Evolutionary conservation across 2,329 filamentous ascomycete genomes (phyloP).

Genomic region (Xylaria hypoxylon): DNA sequence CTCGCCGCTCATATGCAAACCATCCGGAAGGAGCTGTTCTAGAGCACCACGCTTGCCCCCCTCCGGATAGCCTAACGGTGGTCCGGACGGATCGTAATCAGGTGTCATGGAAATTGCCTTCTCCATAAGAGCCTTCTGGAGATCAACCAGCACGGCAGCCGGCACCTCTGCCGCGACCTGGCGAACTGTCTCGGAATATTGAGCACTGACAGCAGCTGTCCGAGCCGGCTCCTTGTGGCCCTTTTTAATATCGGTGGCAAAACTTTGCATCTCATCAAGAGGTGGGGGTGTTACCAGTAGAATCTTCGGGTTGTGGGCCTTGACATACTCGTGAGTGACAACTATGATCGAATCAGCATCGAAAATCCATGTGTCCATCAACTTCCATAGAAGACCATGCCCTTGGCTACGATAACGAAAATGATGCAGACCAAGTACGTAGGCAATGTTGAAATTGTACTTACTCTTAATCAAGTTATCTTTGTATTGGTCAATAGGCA

Average conservation of each 20-base stretch:
- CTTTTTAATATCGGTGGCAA: slow-evolving; percentile 59
- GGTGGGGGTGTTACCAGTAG: slow-evolving; percentile 87
- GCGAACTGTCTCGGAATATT: slow-evolving; percentile 71
- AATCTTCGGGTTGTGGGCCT: slow-evolving; percentile 76
- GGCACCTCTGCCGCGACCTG: slow-evolving; percentile 75
- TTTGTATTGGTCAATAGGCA: slow-evolving; percentile 80
- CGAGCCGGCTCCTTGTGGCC: slow-evolving; percentile 60
- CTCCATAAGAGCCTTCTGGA: slow-evolving; percentile 83
- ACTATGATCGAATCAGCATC: slow-evolving; percentile 74
- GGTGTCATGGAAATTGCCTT: slow-evolving; percentile 70
- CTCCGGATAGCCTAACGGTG: slow-evolving; percentile 62
- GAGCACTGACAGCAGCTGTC: slow-evolving; percentile 61
- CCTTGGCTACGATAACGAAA: neutral
- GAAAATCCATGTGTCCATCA: slow-evolving; percentile 25
- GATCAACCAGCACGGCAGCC: slow-evolving; percentile 77
- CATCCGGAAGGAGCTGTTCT: slow-evolving; percentile 65
- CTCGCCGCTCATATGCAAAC: slow-evolving; percentile 67
- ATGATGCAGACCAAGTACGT: neutral
- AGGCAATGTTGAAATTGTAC: neutral
- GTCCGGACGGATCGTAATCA: slow-evolving; percentile 63
- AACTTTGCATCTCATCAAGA: slow-evolving; percentile 78
- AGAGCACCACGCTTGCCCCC: slow-evolving; percentile 64
- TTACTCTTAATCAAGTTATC: slow-evolving; percentile 69
- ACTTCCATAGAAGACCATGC: neutral
- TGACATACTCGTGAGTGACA: slow-evolving; percentile 76